These are phyloP conservation scores for Coniochaeta sp. DNA, from an alignment of 2,329 filamentous ascomycete species.

Conservation along the genomic window DNA sequence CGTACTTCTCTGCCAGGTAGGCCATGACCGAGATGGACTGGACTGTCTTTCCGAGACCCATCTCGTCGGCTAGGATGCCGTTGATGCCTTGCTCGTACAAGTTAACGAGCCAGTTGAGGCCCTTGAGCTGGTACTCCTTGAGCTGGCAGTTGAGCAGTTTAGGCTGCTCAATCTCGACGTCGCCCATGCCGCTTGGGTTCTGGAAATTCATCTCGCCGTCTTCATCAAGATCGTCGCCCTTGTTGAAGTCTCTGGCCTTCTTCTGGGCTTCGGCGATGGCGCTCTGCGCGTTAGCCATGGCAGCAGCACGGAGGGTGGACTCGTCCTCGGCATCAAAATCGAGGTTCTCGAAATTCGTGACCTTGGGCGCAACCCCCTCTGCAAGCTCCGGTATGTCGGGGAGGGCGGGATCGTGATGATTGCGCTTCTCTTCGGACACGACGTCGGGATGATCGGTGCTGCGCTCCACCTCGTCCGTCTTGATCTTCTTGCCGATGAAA, in stretches of 20 bases:
- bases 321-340: conserved; percentile 97
- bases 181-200: conserved; percentile 90
- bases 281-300: conserved; percentile 92
- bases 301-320: conserved; percentile 68
- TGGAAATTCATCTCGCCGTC: conserved; percentile 99
- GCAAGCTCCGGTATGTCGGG: conserved; percentile 45
- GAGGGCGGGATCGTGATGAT: conserved; percentile 28
- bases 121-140: conserved; percentile 98
- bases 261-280: conserved; percentile 92
- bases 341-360: conserved; percentile 89
- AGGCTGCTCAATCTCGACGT: conserved; percentile 89
- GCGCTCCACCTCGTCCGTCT: conserved; percentile 89
- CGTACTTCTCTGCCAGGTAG: conserved; percentile 92
- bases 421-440: conserved; percentile 43
- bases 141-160: conserved; percentile 89
- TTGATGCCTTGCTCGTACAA: conserved; percentile 99
- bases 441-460: conserved; percentile 78
- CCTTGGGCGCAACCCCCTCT: conserved; percentile 56
- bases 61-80: conserved; percentile 96
- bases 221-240: conserved; percentile 65
- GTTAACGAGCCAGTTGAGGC: conserved; percentile 98
- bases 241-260: conserved; percentile 89
- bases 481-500: conserved; percentile 99
- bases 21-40: conserved; percentile 99
- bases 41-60: conserved; percentile 98